These are phyloP conservation scores for Sporothrix curviconia DNA, from an alignment of 2,329 filamentous ascomycete genomes.

Conservation along the genomic window DNA sequence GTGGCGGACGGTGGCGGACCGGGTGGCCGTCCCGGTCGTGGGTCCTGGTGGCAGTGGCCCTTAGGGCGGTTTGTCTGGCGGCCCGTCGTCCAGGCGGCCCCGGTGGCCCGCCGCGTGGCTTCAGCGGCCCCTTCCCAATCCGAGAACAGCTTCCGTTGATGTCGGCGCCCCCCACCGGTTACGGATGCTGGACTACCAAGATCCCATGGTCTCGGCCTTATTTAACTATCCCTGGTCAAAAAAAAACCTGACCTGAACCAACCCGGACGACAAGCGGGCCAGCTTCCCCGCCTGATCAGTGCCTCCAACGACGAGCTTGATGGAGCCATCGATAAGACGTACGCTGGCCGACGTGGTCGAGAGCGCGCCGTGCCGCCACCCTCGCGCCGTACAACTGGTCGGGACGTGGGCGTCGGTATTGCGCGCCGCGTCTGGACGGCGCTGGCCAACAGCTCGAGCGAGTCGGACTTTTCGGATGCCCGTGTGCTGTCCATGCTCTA, in stretches of 20 bases:
- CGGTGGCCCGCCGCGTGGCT: neutral
- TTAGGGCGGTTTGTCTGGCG: neutral
- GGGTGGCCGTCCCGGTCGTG: neutral
- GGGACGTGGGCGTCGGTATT: conserved; percentile 13
- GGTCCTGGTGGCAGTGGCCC: neutral
- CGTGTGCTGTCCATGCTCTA: neutral
- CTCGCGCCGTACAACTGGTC: conserved; percentile 10
- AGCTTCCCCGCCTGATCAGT: conserved; percentile 5
- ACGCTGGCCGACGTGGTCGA: conserved; percentile 7
- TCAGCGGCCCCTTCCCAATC: conserved; percentile 3
- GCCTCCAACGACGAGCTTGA: conserved; percentile 1
- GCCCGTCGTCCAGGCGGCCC: conserved; percentile 5
- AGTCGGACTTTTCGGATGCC: neutral
- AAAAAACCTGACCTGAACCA: too few relatives aligned
- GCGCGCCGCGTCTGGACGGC: conserved; percentile 3
- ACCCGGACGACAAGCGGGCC: conserved; percentile 7
- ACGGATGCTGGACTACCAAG: conserved; percentile 13
- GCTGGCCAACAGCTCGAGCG: neutral
- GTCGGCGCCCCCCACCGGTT: conserved; percentile 9
- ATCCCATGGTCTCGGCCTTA: conserved; percentile 15
- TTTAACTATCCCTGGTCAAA: conserved; percentile 15
- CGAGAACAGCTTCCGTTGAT: conserved; percentile 11
- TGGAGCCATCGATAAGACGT: conserved; percentile 6
- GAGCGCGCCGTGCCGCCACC: neutral
- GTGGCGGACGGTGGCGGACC: neutral